A percentile compares a stretch with the other conserved stretches of the same genome.
These are phyloP conservation scores for Dictyostelium brefeldianum DNA, from an alignment of 78 protist genomes.

Conservation along the genomic window DNA sequence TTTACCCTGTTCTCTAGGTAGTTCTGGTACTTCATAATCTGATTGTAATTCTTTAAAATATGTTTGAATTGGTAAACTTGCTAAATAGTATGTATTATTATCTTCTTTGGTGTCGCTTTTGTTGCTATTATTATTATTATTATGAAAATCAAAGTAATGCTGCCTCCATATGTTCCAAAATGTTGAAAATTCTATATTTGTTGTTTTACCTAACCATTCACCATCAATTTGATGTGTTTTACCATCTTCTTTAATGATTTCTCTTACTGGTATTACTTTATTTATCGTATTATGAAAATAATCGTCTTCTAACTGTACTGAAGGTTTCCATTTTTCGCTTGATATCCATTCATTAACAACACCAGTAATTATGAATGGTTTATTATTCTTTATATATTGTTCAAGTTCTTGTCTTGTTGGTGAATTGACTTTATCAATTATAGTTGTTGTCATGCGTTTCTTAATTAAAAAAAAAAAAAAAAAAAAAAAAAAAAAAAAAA, in stretches of 20 bases:
- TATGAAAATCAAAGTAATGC: background rate
- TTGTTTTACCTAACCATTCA: constrained; percentile 80
- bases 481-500: background rate
- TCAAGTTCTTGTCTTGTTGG: constrained; percentile 51
- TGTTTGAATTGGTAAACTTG: constrained; percentile 70
- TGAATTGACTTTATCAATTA: constrained; percentile 13
- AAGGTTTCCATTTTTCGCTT: constrained; percentile 20
- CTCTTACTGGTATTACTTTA: constrained; percentile 39
- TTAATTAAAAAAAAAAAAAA: background rate
- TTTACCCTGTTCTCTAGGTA: constrained; percentile 55
- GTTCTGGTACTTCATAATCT: constrained; percentile 56
- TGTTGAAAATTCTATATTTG: constrained; percentile 5
- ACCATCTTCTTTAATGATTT: constrained; percentile 10
- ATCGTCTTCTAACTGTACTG: background rate
- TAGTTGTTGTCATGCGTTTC: background rate
- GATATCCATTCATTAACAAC: constrained; percentile 45
- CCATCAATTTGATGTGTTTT: background rate
- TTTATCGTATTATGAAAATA: constrained; percentile 13
- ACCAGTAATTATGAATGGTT: constrained; percentile 70
- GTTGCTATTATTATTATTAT: background rate
- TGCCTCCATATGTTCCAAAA: constrained; percentile 24
- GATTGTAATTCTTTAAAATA: constrained; percentile 51
- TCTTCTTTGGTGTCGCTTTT: background rate
- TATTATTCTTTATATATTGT: constrained; percentile 19
- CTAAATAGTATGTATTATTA: constrained; percentile 40